Percentiles rank a stretch among this genome's conserved stretches.
Conservation (phyloP, 768 basidiomycete genomes). For the Suillus ampliporus region DNA sequence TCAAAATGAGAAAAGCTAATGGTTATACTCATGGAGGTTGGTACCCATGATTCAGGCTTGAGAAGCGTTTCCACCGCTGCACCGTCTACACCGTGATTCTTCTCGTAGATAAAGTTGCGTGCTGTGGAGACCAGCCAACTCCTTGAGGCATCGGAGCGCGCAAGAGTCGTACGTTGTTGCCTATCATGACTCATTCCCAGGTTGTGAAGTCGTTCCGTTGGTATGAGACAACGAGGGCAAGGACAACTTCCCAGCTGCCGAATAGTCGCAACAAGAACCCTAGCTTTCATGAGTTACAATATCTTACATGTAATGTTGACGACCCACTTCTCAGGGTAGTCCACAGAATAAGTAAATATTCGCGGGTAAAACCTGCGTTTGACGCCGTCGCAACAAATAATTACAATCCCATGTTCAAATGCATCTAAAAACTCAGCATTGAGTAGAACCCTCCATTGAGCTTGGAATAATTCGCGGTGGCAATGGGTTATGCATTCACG, state of each 20-base stretch:
- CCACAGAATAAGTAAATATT: conserved; percentile 35
- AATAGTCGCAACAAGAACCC: conserved; percentile 44
- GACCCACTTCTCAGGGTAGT: conserved; percentile 41
- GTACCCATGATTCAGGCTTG: background rate
- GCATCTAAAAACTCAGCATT: conserved; percentile 21
- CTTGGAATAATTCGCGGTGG: conserved; percentile 21
- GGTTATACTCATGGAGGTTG: background rate
- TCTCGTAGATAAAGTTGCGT: conserved; percentile 3
- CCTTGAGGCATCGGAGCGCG: background rate
- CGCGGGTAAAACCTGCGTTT: conserved; percentile 24
- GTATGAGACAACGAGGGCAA: conserved; percentile 44
- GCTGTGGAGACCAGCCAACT: conserved; percentile 1
- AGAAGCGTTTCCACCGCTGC: conserved; percentile 3
- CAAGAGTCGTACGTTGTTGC: background rate
- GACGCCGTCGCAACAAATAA: conserved; percentile 18
- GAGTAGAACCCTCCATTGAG: conserved; percentile 16
- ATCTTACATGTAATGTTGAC: background rate
- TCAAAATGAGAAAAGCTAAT: no score
- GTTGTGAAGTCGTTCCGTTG: conserved; percentile 31
- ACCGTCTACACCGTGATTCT: conserved; percentile 6
- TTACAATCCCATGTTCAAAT: conserved; percentile 23
- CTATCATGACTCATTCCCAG: conserved; percentile 37
- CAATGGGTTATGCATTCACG: conserved; percentile 18
- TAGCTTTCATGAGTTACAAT: conserved; percentile 13
- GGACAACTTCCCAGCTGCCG: conserved; percentile 44